These are phyloP conservation scores for Tilletia indica DNA, from an alignment of 1,284 basidiomycete genomes.

Conservation along the genomic window DNA sequence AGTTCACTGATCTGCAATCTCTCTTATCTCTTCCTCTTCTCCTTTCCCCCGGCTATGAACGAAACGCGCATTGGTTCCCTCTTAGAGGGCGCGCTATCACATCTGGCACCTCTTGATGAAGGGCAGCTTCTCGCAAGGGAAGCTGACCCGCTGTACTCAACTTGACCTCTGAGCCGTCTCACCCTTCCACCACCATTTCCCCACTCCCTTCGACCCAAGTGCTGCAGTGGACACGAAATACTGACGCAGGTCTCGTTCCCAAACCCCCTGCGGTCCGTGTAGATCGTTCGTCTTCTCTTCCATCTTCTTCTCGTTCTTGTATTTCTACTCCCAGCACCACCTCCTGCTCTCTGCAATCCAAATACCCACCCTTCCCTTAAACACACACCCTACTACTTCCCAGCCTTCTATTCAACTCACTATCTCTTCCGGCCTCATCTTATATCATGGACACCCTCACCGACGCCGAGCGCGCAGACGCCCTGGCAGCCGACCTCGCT, in stretches of 20 bases:
- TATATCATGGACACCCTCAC: not conserved
- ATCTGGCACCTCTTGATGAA: constrained; percentile 19
- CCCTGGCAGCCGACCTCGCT: not conserved
- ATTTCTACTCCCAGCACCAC: not conserved
- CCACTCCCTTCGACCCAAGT: not conserved
- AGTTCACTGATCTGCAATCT: not conserved
- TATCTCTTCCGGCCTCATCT: not conserved
- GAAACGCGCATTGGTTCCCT: constrained; percentile 15
- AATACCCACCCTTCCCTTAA: too few species aligned
- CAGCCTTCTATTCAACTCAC: too few species aligned
- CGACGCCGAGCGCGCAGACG: constrained; percentile 3
- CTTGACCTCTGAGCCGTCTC: constrained; percentile 16
- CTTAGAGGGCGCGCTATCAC: constrained; percentile 10
- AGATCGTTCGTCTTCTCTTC: too few species aligned
- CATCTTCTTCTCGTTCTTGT: too few species aligned
- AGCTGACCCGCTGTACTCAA: constrained; percentile 14
- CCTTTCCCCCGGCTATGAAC: constrained; percentile 6
- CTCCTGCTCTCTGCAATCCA: not conserved
- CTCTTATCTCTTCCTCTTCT: not conserved
- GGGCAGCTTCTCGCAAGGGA: constrained; percentile 3
- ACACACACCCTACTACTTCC: too few species aligned
- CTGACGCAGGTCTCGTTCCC: too few species aligned
- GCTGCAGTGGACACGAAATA: too few species aligned
- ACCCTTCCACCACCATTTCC: too few species aligned
- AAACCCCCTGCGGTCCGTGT: too few species aligned